These are phyloP conservation scores for Prunus salicina DNA, from an alignment of 306 rosid genomes.

Conservation along the genomic window DNA sequence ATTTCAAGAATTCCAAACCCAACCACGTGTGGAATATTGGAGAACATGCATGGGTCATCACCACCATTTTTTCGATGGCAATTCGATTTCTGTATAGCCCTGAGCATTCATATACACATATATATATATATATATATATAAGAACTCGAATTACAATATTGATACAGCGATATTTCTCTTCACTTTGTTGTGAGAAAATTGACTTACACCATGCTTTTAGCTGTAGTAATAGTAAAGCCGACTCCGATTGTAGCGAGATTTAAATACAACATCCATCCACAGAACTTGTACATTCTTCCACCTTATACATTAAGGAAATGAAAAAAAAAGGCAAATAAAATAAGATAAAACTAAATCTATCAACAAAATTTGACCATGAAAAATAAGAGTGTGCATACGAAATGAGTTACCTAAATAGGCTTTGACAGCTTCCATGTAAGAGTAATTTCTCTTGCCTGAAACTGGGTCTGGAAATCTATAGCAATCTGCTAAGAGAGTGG, in stretches of 20 bases:
- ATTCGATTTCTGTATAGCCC: conserved; percentile 44
- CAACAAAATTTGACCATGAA: background rate
- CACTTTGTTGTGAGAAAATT: background rate
- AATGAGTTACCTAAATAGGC: conserved; percentile 13
- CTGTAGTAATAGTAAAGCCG: conserved; percentile 29
- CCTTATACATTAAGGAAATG: background rate
- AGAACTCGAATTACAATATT: background rate
- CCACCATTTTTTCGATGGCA: conserved; percentile 37
- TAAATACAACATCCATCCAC: conserved; percentile 27
- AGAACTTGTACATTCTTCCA: conserved; percentile 20
- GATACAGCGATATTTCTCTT: background rate
- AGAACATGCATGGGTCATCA: conserved; percentile 39
- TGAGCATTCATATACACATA: background rate
- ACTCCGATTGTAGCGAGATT: conserved; percentile 20
- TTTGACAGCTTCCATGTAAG: conserved; percentile 33
- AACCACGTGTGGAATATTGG: conserved; percentile 50
- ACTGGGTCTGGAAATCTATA: conserved; percentile 28
- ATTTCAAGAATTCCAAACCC: conserved; percentile 50
- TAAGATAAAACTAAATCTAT: too few relatives aligned
- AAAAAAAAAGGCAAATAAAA: too few relatives aligned
- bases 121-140: too few relatives aligned
- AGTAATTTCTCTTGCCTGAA: conserved; percentile 31
- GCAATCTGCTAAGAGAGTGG: conserved; percentile 27
- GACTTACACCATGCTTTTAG: conserved; percentile 28
- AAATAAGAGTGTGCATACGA: background rate